Evolutionary conservation across 345 rosid species (phyloP).

Genomic region (Pelargonium nanum): DNA sequence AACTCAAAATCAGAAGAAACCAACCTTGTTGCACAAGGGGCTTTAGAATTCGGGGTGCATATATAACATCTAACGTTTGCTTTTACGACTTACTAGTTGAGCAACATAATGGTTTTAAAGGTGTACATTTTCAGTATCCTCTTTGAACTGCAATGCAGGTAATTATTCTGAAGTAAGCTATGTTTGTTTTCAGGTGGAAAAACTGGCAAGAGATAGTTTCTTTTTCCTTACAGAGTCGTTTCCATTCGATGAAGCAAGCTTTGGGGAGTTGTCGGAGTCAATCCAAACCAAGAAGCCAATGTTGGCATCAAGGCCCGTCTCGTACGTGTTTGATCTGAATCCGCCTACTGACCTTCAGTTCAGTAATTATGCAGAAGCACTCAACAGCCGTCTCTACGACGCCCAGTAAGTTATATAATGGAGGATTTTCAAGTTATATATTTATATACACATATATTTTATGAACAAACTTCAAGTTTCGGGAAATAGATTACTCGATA

Average conservation of each 20-base stretch:
- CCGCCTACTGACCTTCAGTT: constrained; percentile 51
- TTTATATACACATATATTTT: no score
- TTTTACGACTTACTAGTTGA: no score
- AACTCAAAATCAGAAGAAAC: no score
- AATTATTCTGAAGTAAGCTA: not conserved
- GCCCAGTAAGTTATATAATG: not conserved
- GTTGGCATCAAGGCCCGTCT: constrained; percentile 48
- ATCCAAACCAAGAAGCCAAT: constrained; percentile 36
- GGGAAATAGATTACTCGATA: no score
- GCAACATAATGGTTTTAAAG: no score
- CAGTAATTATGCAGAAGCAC: constrained; percentile 31
- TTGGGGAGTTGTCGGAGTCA: constrained; percentile 40
- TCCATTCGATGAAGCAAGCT: constrained; percentile 50
- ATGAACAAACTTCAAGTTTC: not conserved
- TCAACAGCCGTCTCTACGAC: constrained; percentile 26
- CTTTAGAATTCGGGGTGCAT: no score
- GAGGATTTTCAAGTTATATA: not conserved
- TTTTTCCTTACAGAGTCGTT: constrained; percentile 69
- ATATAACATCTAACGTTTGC: no score
- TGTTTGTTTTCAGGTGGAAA: constrained; percentile 48
- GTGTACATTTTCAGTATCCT: no score
- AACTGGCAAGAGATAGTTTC: constrained; percentile 65
- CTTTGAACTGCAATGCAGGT: not conserved
- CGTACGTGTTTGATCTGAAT: constrained; percentile 55
- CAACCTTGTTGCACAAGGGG: no score